phyloP scores from a whole-genome alignment of 345 rosid genomes.

The Aquilaria yunnanensis region DNA sequence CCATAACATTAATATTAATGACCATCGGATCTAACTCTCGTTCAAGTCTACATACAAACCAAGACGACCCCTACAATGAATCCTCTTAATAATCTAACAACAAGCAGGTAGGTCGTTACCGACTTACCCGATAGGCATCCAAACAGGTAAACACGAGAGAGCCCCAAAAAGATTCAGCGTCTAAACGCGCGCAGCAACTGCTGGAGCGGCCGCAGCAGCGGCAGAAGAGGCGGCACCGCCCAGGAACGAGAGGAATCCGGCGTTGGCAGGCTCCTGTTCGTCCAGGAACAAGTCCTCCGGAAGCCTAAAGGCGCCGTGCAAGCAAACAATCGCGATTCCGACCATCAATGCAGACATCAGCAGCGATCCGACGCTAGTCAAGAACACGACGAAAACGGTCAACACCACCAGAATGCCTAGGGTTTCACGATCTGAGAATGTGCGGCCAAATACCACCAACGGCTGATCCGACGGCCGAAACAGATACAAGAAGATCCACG shows the following conservation, averaged over 20 bases:
- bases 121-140: too few species aligned
- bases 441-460: slow-evolving; percentile 52
- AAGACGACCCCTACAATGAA: too few species aligned
- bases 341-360: slow-evolving; percentile 60
- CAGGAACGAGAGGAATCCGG: slow-evolving; percentile 68
- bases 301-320: slow-evolving; percentile 80
- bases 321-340: slow-evolving; percentile 62
- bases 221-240: slow-evolving; percentile 62
- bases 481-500: slow-evolving; percentile 63
- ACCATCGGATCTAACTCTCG: too few species aligned
- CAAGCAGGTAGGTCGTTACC: too few species aligned
- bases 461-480: slow-evolving; percentile 85
- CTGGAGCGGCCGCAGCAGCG: slow-evolving; percentile 47
- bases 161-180: background rate
- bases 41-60: too few species aligned
- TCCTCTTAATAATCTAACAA: too few species aligned
- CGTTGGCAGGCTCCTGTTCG: slow-evolving; percentile 58
- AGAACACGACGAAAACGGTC: slow-evolving; percentile 60
- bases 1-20: too few species aligned
- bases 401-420: slow-evolving; percentile 42
- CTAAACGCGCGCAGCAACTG: slow-evolving; percentile 54
- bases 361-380: slow-evolving; percentile 77
- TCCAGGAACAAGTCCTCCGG: slow-evolving; percentile 85
- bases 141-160: too few species aligned
- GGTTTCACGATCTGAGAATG: slow-evolving; percentile 74